Conservation (phyloP, 1,284 basidiomycete species). For the Lignosus rhinocerotis region DNA sequence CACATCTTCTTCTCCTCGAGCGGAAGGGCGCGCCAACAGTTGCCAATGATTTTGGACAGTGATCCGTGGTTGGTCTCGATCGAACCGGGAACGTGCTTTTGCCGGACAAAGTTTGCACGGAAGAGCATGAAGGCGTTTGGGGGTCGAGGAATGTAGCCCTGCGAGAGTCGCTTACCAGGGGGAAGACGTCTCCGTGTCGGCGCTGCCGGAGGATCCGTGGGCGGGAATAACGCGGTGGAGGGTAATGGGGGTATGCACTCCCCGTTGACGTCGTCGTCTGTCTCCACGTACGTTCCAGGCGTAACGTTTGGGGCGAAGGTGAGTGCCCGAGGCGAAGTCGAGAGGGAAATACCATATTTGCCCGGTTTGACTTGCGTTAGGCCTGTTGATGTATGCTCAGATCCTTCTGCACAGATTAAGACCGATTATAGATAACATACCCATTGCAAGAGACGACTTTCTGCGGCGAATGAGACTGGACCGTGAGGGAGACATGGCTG, state of each 20-base stretch:
- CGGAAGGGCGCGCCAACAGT: constrained; percentile 67
- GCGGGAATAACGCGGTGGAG: constrained; percentile 37
- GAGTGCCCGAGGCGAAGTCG: constrained; percentile 49
- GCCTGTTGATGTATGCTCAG: constrained; percentile 26
- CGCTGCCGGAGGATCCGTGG: constrained; percentile 26
- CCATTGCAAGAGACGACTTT: constrained; percentile 21
- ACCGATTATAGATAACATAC: constrained; percentile 7
- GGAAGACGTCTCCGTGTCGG: constrained; percentile 46
- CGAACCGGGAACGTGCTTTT: constrained; percentile 78
- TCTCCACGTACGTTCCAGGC: constrained; percentile 57
- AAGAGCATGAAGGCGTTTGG: constrained; percentile 95
- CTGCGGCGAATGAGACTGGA: constrained; percentile 21
- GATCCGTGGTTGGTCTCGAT: constrained; percentile 85
- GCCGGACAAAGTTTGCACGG: constrained; percentile 83
- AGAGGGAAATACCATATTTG: constrained; percentile 48
- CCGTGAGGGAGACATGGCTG: constrained; percentile 19
- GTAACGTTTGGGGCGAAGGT: constrained; percentile 76
- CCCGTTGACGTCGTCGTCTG: constrained; percentile 38
- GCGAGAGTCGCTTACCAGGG: constrained; percentile 58
- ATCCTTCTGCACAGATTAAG: background rate
- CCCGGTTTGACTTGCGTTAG: constrained; percentile 52
- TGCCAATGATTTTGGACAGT: constrained; percentile 72
- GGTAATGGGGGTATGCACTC: constrained; percentile 28
- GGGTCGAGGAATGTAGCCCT: constrained; percentile 81
- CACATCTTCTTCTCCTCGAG: constrained; percentile 66